Percentiles rank a stretch among this genome's conserved stretches.
Conservation (phyloP, 129 eudicot species). For the Silybum marianum region DNA sequence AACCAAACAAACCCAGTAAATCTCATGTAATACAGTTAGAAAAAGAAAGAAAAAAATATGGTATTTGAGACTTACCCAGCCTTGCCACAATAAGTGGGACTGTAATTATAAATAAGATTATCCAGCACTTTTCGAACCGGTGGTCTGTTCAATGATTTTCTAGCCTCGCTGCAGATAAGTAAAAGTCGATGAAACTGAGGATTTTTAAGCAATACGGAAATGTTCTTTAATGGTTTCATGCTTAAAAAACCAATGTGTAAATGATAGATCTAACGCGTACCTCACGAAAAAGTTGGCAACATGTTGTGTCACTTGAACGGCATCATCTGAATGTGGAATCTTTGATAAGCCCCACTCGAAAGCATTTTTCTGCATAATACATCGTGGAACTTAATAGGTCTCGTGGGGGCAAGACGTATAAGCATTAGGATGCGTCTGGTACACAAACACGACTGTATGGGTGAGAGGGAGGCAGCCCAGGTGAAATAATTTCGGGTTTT, state of each 20-base stretch:
- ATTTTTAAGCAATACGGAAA: neutral
- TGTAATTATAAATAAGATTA: conserved; percentile 84
- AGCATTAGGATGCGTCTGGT: neutral
- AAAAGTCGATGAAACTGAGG: neutral
- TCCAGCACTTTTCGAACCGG: conserved; percentile 56
- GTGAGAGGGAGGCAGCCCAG: neutral
- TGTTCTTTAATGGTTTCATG: neutral
- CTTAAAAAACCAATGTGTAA: neutral
- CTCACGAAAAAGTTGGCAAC: conserved; percentile 84
- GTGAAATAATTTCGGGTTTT: neutral
- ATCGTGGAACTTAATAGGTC: neutral
- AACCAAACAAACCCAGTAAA: neutral
- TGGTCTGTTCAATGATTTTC: conserved; percentile 75
- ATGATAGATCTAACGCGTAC: conserved; percentile 22
- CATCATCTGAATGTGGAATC: conserved; percentile 93
- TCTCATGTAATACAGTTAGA: neutral
- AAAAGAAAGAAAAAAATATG: too few relatives aligned
- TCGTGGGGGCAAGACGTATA: neutral
- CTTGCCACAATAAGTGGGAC: conserved; percentile 82
- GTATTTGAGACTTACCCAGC: conserved; percentile 56
- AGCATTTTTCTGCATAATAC: conserved; percentile 73
- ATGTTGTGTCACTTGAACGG: conserved; percentile 82
- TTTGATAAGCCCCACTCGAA: conserved; percentile 78
- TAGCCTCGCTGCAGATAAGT: conserved; percentile 65
- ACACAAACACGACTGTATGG: neutral